A percentile compares a stretch with the other conserved stretches of the same genome.
phyloP scores from a whole-genome alignment of 2,329 filamentous ascomycete species.

The Phymatotrichopsis omnivora region DNA sequence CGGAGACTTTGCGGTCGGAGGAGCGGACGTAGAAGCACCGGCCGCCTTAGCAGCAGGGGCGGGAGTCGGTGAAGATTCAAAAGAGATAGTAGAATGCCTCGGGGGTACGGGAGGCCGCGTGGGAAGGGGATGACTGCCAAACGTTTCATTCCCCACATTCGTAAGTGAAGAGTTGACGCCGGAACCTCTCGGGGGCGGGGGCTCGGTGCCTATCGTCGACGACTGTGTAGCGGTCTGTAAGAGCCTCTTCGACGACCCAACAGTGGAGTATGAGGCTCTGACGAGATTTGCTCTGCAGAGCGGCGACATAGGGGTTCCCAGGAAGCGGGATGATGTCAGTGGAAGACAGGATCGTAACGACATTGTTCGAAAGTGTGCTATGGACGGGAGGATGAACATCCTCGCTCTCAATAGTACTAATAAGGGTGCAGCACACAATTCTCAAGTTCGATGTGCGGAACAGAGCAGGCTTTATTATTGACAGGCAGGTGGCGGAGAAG shows the following conservation, averaged over 20 bases:
- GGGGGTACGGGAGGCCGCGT: neutral
- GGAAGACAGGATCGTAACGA: no score
- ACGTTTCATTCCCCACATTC: constrained; percentile 9
- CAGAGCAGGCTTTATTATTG: no score
- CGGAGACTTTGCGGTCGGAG: neutral
- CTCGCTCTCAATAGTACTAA: no score
- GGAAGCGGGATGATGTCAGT: constrained; percentile 7
- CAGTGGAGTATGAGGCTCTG: constrained; percentile 15
- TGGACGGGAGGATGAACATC: no score
- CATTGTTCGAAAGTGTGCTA: no score
- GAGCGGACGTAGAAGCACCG: neutral
- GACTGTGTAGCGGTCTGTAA: constrained; percentile 22
- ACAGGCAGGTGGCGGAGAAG: no score
- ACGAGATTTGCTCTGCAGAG: constrained; percentile 16
- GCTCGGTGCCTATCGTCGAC: constrained; percentile 11
- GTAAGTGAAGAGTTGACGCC: constrained; percentile 4
- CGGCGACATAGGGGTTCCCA: constrained; percentile 2
- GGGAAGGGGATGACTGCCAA: neutral
- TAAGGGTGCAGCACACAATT: no score
- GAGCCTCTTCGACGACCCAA: constrained; percentile 13
- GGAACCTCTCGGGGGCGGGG: constrained; percentile 8
- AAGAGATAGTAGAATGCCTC: neutral
- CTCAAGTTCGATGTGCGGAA: no score
- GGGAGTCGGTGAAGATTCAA: neutral
- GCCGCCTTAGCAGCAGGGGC: neutral